A percentile compares a stretch with the other conserved stretches of the same genome.
phyloP scores from a whole-genome alignment of 1,284 basidiomycete species.

The Cutaneotrichosporon curvatum region DNA sequence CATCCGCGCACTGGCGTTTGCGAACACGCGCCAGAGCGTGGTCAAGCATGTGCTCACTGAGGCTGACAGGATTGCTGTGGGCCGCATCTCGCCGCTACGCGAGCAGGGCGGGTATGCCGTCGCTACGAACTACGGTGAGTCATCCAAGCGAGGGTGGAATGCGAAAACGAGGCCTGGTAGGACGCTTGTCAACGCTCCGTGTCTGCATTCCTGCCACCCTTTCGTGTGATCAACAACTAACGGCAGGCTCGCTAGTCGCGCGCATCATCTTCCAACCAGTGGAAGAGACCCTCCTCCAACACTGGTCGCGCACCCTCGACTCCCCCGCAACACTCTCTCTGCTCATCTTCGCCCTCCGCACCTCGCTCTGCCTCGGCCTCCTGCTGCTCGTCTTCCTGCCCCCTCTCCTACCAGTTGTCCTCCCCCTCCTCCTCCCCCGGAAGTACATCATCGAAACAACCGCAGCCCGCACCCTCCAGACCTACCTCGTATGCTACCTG shows the following conservation, averaged over 20 bases:
- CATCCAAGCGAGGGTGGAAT: not conserved
- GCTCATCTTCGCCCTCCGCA: slow-evolving; percentile 56
- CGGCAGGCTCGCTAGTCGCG: slow-evolving; percentile 75
- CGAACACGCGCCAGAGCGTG: slow-evolving; percentile 58
- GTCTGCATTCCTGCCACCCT: too few relatives aligned
- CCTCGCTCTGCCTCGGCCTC: slow-evolving; percentile 63
- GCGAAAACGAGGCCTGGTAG: not conserved
- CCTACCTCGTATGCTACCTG: slow-evolving; percentile 72
- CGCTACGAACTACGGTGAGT: slow-evolving; percentile 84
- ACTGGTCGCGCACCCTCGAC: slow-evolving; percentile 60
- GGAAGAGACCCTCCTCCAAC: slow-evolving; percentile 79
- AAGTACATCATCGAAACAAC: slow-evolving; percentile 67
- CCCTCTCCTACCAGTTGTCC: slow-evolving; percentile 61
- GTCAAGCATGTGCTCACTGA: slow-evolving; percentile 94
- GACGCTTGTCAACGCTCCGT: not conserved
- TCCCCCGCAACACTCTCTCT: slow-evolving; percentile 24
- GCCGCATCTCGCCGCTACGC: slow-evolving; percentile 67
- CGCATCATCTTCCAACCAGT: slow-evolving; percentile 87
- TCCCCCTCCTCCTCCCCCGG: slow-evolving; percentile 63
- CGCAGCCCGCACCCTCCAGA: slow-evolving; percentile 59
- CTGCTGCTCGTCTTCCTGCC: slow-evolving; percentile 67
- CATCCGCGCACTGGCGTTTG: slow-evolving; percentile 42
- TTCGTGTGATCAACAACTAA: not conserved
- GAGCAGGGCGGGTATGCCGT: slow-evolving; percentile 92
- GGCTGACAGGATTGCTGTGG: slow-evolving; percentile 84